Evolutionary conservation across 2,329 filamentous ascomycete genomes (phyloP), one percentile per base, ranked within the genome.

Genomic region (Fusarium devonianum): DNA sequence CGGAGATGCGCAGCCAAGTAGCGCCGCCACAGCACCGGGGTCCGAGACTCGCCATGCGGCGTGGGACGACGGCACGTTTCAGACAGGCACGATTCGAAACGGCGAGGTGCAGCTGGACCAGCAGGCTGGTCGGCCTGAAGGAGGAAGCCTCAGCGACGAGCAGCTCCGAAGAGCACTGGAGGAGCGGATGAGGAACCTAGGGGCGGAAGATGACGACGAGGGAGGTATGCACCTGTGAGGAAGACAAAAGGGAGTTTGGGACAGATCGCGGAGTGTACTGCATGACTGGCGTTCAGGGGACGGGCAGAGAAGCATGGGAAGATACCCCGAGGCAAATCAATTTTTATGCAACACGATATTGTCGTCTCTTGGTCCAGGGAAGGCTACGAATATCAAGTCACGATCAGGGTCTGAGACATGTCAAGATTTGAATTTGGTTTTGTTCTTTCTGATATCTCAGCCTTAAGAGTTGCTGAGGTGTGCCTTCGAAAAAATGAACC

Each of bases 11-110:
- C 50, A 35, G 16, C 25, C 49, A 8, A 40, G 36, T 13, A n/a
- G 25, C 10, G 30, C 32, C 16, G 37, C 44, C 8, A n/a, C 38
- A 5, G 30, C 40, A 18, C 26, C 32, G 7, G 29, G 21, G 45
- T 14, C 64, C 47, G 44, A 53, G 37, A 42, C 25, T 30, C 35
- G 22, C 12, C 72, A 73, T 46, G 70, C 75, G 30, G 75, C 84
- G 0, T 87, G 84, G 84, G 75, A 67, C 19, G 84, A 87, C 63
- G 84, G 84, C 17, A 87, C 84, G 1, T 86, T 87, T 62, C 79
- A 83, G 65, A 82, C 78, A 1, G 84, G 84, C 8, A 78, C 77
- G 11, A 78, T 86, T 60, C 73, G 77, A 3, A 74, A 76, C 50
- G 80, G 80, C 17, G 71, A 78, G 61, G 58, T 82, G 3, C 72